Evolutionary conservation across 805 yeast species (phyloP).

Genomic region (Tetrapisispora taiwanensis): DNA sequence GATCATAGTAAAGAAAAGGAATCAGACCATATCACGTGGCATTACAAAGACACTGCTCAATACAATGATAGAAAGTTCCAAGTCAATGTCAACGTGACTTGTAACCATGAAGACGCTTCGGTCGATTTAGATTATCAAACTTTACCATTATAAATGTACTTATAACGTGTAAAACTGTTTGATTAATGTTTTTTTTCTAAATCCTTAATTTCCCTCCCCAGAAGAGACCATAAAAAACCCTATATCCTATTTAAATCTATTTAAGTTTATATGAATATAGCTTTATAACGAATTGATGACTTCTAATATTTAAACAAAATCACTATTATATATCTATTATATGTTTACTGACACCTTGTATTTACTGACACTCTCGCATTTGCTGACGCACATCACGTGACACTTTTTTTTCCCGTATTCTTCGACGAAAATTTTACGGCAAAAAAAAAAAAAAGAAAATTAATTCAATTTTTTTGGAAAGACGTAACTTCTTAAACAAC

Average conservation of each 20-base stretch:
- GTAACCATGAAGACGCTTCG: constrained; percentile 57
- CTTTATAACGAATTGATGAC: not conserved
- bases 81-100: constrained; percentile 51
- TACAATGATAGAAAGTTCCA: constrained; percentile 57
- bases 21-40: constrained; percentile 50
- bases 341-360: not conserved
- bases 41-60: constrained; percentile 46
- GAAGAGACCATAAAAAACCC: not conserved
- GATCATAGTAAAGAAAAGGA: constrained; percentile 39
- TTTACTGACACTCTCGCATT: not conserved
- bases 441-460: not conserved
- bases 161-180: too few relatives aligned
- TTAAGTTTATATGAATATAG: not conserved
- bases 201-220: too few relatives aligned
- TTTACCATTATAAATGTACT: constrained; percentile 28
- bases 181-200: too few relatives aligned
- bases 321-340: too few relatives aligned
- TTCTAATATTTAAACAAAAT: too few relatives aligned
- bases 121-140: constrained; percentile 58
- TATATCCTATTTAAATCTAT: not conserved
- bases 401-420: not conserved
- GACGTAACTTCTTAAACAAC: not conserved
- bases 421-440: not conserved
- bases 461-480: too few relatives aligned
- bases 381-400: not conserved